Base-by-base conservation (phyloP, 1,284 basidiomycete genomes). In the Marasmius oreades region DNA sequence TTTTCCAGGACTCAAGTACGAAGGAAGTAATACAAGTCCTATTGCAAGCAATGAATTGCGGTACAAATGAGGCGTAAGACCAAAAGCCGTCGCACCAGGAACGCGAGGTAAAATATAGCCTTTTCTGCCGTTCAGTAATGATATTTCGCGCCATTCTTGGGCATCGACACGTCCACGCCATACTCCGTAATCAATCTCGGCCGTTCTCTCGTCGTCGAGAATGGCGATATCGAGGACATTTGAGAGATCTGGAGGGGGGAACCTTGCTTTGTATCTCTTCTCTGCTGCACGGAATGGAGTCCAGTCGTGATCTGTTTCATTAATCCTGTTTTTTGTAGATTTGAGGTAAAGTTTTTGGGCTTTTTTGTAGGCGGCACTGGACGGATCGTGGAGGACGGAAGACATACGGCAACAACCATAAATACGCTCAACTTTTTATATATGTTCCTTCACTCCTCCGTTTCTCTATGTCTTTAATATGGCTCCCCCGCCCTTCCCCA, bases 21-120 rank as follows among this genome's bases (percentile, higher is more conserved):
- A 76, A 6, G 93, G 93, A 4, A 96, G 72, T 18, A 95, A 69
- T 18, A 95, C 85, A 23, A 95, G 81, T 18, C 94, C 94, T 95
- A 53, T 55, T 52, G 51, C 44, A n/a, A 50, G 51, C 51, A 56
- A 66, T 69, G 59, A 69, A 69, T 67, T 72, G 53, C 59, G 61
- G 58, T 52, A 23, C 18, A 42, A 47, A 48, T 23, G 48, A 50
- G 55, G 47, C 53, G 51, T 57, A 61, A 58, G 58, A 59, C 43
- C n/a, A 24, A 28, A 50, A 18, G n/a, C 47, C 26, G 57, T 67
- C 76, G 70, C 69, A 88, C 82, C 83, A 68, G 81, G 80, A 62
- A 84, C 75, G 57, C 72, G 67, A 59, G 84, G 79, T 45, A 88
- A 68, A 4, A 71, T 67, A 61, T 79, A 87, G 16, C 78, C 78